Percentiles rank a stretch among this genome's conserved stretches.
These are phyloP conservation scores for Erodium moschatum DNA, from an alignment of 441 rosid genomes.

Conservation along the genomic window DNA sequence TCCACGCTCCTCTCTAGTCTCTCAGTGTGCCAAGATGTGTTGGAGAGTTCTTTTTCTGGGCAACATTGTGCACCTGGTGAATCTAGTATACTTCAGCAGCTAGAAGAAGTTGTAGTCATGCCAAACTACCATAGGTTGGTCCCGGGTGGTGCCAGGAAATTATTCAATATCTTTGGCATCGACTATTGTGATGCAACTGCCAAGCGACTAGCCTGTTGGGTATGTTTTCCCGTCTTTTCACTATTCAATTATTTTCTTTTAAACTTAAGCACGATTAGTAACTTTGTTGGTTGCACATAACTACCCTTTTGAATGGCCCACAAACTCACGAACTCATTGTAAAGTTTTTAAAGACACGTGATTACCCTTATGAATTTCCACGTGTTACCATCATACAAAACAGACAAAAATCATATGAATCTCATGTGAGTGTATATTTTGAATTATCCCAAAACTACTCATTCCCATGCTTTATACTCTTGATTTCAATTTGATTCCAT, in stretches of 20 bases:
- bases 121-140: constrained; percentile 86
- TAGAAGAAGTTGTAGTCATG: constrained; percentile 92
- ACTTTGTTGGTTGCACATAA: too few species aligned
- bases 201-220: constrained; percentile 93
- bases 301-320: too few species aligned
- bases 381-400: too few species aligned
- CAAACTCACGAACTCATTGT: too few species aligned
- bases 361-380: too few species aligned
- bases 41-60: constrained; percentile 62
- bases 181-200: constrained; percentile 84
- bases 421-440: too few species aligned
- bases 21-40: constrained; percentile 70
- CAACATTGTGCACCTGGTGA: constrained; percentile 96
- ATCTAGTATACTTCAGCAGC: constrained; percentile 77
- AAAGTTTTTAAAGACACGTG: too few species aligned
- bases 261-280: too few species aligned
- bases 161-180: constrained; percentile 69
- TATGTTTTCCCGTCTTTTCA: constrained; percentile 22
- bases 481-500: too few species aligned
- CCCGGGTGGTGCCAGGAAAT: constrained; percentile 79
- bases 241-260: background rate
- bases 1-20: constrained; percentile 67
- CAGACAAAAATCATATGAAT: too few species aligned
- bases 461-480: too few species aligned
- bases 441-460: too few species aligned